Percentiles rank a stretch among this genome's conserved stretches.
phyloP scores from a whole-genome alignment of 2,329 filamentous ascomycete genomes.

The Xylaria sp. region DNA sequence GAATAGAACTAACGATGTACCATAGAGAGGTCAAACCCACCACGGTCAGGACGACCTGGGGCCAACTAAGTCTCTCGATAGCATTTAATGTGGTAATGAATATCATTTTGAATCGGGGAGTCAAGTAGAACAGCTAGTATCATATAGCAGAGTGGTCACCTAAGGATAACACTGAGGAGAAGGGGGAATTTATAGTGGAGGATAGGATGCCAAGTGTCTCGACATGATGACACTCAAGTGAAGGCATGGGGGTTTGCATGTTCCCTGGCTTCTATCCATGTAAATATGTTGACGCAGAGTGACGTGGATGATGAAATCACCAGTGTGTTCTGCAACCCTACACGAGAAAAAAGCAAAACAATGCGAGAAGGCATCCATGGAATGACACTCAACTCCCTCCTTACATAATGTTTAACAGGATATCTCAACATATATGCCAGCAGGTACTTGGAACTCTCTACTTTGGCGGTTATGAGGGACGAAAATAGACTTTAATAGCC shows the following conservation, averaged over 20 bases:
- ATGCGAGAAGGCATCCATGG: background rate
- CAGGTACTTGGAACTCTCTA: too few species aligned
- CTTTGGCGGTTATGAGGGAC: background rate
- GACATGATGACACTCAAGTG: background rate
- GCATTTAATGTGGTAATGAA: background rate
- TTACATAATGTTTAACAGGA: background rate
- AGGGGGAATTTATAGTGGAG: background rate
- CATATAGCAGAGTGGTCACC: background rate
- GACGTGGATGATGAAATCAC: background rate
- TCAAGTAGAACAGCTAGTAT: background rate
- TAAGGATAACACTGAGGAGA: background rate
- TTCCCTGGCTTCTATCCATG: background rate
- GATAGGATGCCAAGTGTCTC: background rate
- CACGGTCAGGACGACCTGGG: background rate
- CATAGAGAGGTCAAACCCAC: conserved; percentile 20
- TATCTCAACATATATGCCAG: background rate
- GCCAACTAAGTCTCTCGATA: background rate
- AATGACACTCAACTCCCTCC: background rate
- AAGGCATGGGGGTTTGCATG: background rate
- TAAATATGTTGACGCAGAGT: background rate
- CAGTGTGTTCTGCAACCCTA: background rate
- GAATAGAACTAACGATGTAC: conserved; percentile 30
- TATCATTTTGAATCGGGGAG: background rate
- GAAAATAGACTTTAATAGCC: too few species aligned
- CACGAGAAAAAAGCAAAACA: background rate